Conservation (phyloP, 2,329 filamentous ascomycete species). For the Talaromyces sp. region DNA sequence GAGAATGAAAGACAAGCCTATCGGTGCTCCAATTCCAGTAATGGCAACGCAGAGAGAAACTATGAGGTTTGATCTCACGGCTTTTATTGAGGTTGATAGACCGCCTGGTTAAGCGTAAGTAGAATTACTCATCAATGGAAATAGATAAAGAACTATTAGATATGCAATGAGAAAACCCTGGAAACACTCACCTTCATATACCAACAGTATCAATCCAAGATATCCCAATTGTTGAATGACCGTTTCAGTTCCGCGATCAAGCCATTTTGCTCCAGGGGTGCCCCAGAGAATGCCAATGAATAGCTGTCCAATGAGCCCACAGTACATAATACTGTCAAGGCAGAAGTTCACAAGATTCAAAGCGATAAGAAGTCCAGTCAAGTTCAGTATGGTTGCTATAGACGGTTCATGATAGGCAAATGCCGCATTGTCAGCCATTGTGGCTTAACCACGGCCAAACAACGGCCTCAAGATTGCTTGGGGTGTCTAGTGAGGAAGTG, state of each 20-base stretch:
- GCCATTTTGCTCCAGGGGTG: constrained; percentile 64
- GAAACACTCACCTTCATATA: constrained; percentile 63
- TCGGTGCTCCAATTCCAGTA: constrained; percentile 66
- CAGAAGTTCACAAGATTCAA: constrained; percentile 62
- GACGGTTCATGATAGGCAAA: constrained; percentile 65
- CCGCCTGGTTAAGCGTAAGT: constrained; percentile 28
- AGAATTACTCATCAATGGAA: not conserved
- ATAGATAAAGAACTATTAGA: not conserved
- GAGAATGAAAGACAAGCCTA: constrained; percentile 67
- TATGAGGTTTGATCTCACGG: constrained; percentile 61
- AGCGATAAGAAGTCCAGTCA: constrained; percentile 63
- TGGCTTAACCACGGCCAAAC: too few species aligned
- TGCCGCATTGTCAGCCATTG: too few species aligned
- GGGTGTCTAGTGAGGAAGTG: too few species aligned
- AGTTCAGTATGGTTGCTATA: constrained; percentile 62
- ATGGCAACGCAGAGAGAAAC: constrained; percentile 65
- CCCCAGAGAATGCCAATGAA: constrained; percentile 72
- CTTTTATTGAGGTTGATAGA: constrained; percentile 42
- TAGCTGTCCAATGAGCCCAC: constrained; percentile 72
- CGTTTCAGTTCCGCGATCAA: constrained; percentile 56
- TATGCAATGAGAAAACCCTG: not conserved
- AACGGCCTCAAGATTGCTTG: too few species aligned
- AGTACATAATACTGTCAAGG: constrained; percentile 65
- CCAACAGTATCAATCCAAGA: constrained; percentile 70
- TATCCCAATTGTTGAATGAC: constrained; percentile 69